phyloP scores from a whole-genome alignment of 1,139 yeast genomes.

The Candida sojae region DNA sequence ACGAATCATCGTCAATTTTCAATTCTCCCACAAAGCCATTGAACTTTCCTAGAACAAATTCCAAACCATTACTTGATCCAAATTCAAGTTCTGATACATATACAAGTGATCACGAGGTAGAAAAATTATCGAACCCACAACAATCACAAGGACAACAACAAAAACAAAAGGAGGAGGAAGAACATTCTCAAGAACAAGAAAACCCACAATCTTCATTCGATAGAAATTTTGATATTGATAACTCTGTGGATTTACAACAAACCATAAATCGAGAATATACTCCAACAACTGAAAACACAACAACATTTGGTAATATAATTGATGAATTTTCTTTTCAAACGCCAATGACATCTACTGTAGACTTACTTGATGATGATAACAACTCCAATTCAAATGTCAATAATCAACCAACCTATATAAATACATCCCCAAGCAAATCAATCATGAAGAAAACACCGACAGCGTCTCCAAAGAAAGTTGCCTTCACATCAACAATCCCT shows the following conservation, averaged over 20 bases:
- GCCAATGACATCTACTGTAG: constrained; percentile 26
- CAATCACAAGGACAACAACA: constrained; percentile 3
- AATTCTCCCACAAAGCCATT: constrained; percentile 42
- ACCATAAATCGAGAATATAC: constrained; percentile 8
- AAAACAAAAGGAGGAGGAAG: constrained; percentile 1
- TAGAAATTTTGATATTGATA: constrained; percentile 30
- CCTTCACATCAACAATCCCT: constrained; percentile 34
- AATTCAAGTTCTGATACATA: constrained; percentile 48
- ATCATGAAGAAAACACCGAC: constrained; percentile 37
- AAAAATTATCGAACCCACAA: constrained; percentile 1
- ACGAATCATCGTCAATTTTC: constrained; percentile 11
- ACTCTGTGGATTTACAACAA: constrained; percentile 18
- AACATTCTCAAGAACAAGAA: constrained; percentile 2
- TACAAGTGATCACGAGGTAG: constrained; percentile 30
- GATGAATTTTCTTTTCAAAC: constrained; percentile 35
- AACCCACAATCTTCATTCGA: constrained; percentile 20
- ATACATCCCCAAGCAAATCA: constrained; percentile 40
- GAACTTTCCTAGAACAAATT: constrained; percentile 23
- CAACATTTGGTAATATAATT: constrained; percentile 17
- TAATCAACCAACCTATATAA: constrained; percentile 8
- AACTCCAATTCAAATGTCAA: background rate
- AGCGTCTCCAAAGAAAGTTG: constrained; percentile 44
- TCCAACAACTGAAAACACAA: background rate
- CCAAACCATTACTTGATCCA: constrained; percentile 22
- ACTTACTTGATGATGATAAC: constrained; percentile 15